Evolutionary conservation across 2,329 filamentous ascomycete genomes (phyloP), one percentile per base, ranked within the genome.

Genomic region (Fusarium brevicatenulatum): DNA sequence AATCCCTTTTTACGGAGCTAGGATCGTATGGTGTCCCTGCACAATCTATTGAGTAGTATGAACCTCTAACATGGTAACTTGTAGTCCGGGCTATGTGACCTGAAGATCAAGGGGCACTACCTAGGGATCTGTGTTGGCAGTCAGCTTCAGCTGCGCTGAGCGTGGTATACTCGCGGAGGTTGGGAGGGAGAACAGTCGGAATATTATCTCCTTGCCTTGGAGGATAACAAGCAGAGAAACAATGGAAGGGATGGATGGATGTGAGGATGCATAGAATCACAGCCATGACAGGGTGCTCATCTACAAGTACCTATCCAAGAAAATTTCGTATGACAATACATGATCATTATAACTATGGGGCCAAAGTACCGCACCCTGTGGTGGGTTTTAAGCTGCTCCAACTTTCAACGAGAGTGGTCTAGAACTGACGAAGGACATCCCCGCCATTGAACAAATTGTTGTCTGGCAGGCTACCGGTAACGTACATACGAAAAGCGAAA

Each of bases 251-350:
- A 68, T 61, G 63, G 19, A 53, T 44, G 40, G 55, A 66, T 59
- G 66, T 44, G 64, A 68, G 67, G 60, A 70, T 64, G 58, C 44
- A 57, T 58, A 49, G 55, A 60, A 66, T 57, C 70, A 68, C 54
- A 57, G 46, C 43, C 16, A n/a, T 25, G 54, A 49, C 42, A 71
- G 60, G 78, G 78, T 81, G 81, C 80, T 42, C 70, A 52, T 28
- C 19, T 25, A 46, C 39, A 76, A 65, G 80, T 81, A 82, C 74
- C 73, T 62, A 74, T 80, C 81, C 77, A 62, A 77, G 63, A 52
- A 76, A 81, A 78, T 75, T 75, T 78, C 73, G 78, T 79, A 80
- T 81, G 78, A 80, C 75, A 76, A 76, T 82, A 82, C 81, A 76
- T 76, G 56, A 19, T 72, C 72, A 78, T 81, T 78, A 82, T 82